These are phyloP conservation scores for Dendrocalamus sinicus DNA, from an alignment of 176 grass and related monocot species.

Conservation along the genomic window DNA sequence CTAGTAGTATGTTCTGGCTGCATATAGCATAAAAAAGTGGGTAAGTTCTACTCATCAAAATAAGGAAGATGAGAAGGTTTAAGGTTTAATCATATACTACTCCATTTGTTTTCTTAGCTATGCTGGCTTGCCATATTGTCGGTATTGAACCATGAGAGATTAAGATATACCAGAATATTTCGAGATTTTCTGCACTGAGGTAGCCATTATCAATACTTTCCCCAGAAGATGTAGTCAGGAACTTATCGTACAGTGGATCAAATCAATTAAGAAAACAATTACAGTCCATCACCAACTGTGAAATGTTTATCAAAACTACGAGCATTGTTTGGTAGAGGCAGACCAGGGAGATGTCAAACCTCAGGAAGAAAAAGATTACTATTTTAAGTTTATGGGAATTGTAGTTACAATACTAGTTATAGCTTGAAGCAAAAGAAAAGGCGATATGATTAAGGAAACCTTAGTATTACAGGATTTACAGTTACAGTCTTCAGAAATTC, in stretches of 20 bases:
- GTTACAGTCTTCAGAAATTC: not conserved
- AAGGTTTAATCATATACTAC: not conserved
- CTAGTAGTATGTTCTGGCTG: not conserved
- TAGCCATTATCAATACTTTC: not conserved
- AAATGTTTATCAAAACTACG: not conserved
- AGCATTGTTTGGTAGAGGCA: not conserved
- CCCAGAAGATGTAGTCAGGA: not conserved
- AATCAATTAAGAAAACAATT: not conserved
- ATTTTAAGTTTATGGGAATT: not conserved
- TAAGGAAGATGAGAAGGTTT: not conserved
- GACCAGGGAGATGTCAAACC: not conserved
- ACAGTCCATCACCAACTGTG: not conserved
- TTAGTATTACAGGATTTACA: not conserved
- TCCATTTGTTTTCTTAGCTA: not conserved
- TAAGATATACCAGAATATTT: not conserved
- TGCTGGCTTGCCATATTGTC: not conserved
- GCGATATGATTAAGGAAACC: not conserved
- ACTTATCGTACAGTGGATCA: not conserved
- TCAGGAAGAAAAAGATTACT: not conserved
- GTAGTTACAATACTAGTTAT: conserved; percentile 6
- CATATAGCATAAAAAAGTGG: not conserved
- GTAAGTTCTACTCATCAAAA: not conserved
- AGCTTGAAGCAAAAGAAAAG: not conserved
- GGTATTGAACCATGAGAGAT: not conserved
- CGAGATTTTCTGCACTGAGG: not conserved